Base-by-base conservation (phyloP, 331 rosid species). In the Prunus yedoensis region DNA sequence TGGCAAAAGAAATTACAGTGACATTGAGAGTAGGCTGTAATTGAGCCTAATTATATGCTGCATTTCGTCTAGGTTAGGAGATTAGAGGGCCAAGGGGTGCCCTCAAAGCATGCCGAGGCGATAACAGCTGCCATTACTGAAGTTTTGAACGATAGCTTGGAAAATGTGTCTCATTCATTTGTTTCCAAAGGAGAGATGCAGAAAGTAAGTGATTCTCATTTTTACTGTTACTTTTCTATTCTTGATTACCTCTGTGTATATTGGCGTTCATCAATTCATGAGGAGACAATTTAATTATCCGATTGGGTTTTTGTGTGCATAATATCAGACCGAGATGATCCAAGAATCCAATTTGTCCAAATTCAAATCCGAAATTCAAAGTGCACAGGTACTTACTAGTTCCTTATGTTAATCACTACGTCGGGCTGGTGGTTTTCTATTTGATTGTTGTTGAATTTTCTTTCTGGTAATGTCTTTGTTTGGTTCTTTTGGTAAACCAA, bases 281-380 rank as follows among this genome's bases (percentile, higher is more conserved):
- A 20, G 5, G 50, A 3, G 47, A n/a, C 16, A 10, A 38, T 65
- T 5, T 65, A 20, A 41, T 4, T 28, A 2, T 23, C 46, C 11
- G 8, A 57, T 50, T 69, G 73, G 68, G 56, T 66, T 51, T 70
- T 3, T 27, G 47, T 30, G 17, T 30, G 4, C 63, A 10, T 86
- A 23, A 66, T 16, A 20, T 30, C 27, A 91, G 97, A 83, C 71
- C 68, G 96, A 90, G 75, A 86, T 91, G 99, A 76, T 80, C 27
- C 97, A 94, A 86, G 99, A 94, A 28, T 51, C 91, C 74, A 94
- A 85, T 74, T 70, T 94, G 73, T 92, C 99, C 75, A 92, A 94
- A 75, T 94, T 94, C 83, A 92, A 94, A 89, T 84, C 97, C 2
- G 96, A 94, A 85, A 94, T 94, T 67, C 96, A 94, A 84, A 92